A percentile compares a stretch with the other conserved stretches of the same genome.
phyloP scores from a whole-genome alignment of 2,329 filamentous ascomycete species.

The Neofusicoccum parvum region DNA sequence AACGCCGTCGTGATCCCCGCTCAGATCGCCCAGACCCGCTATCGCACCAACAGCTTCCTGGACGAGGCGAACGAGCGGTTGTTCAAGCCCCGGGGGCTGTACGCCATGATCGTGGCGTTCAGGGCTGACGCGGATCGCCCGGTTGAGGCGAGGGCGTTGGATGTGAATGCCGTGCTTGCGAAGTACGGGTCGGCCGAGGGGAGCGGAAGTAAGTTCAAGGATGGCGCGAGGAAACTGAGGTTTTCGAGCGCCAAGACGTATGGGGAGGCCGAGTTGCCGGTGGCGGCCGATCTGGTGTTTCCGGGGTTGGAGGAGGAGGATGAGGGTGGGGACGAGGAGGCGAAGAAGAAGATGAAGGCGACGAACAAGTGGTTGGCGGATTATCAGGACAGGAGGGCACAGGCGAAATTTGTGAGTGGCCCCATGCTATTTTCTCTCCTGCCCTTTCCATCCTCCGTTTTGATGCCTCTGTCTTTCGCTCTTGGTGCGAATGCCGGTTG shows the following conservation, averaged over 20 bases:
- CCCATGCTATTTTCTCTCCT: not conserved
- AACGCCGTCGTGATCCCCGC: conserved; percentile 47
- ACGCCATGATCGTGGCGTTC: conserved; percentile 58
- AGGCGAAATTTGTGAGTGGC: conserved; percentile 46
- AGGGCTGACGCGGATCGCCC: conserved; percentile 49
- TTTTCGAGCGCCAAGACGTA: conserved; percentile 41
- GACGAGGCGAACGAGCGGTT: conserved; percentile 58
- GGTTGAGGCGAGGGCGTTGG: conserved; percentile 34
- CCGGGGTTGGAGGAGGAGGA: conserved; percentile 36
- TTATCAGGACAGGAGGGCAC: conserved; percentile 54
- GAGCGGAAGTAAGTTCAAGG: conserved; percentile 24
- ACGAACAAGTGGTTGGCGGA: conserved; percentile 46
- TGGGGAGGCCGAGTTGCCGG: conserved; percentile 46
- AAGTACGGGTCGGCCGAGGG: conserved; percentile 31
- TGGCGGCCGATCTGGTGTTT: conserved; percentile 45
- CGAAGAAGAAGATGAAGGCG: conserved; percentile 33
- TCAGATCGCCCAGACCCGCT: conserved; percentile 41
- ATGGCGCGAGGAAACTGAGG: conserved; percentile 38
- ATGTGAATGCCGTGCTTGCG: conserved; percentile 42
- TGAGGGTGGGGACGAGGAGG: conserved; percentile 20
- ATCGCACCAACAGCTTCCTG: conserved; percentile 56
- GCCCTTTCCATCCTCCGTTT: not conserved
- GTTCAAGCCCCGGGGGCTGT: conserved; percentile 60
- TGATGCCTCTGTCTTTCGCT: no score
- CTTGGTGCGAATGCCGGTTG: not conserved